Percentiles rank a stretch among this genome's conserved stretches.
These are phyloP conservation scores for Elsinoe necatrix DNA, from an alignment of 2,329 filamentous ascomycete genomes.

Conservation along the genomic window DNA sequence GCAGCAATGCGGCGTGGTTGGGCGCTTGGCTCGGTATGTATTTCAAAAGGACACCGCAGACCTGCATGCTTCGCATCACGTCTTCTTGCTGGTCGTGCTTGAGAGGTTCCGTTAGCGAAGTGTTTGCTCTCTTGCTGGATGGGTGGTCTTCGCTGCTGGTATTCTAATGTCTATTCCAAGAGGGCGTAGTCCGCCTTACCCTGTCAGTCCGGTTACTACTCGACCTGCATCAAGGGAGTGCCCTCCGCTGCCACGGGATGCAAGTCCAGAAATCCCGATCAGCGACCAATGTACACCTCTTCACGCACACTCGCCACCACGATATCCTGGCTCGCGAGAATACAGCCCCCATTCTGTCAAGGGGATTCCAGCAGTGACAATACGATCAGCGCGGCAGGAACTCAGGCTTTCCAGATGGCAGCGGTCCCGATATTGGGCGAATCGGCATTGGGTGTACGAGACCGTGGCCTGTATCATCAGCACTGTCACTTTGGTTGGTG, in stretches of 20 bases:
- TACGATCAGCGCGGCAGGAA: not conserved
- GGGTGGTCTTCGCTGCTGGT: not conserved
- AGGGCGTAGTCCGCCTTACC: not conserved
- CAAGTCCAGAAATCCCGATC: not conserved
- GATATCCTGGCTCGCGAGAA: not conserved
- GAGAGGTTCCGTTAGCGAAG: not conserved
- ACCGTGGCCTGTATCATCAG: not conserved
- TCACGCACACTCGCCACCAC: not conserved
- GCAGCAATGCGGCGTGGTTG: not conserved
- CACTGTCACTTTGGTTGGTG: not conserved
- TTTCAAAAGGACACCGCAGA: not conserved
- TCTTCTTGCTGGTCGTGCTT: not conserved
- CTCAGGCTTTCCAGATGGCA: not conserved
- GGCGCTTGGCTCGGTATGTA: not conserved
- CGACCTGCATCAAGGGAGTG: not conserved
- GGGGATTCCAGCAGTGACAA: not conserved
- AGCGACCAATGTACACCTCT: not conserved
- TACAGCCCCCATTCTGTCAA: not conserved
- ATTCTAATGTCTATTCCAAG: not conserved
- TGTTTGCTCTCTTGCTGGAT: not conserved
- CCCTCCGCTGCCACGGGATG: not conserved
- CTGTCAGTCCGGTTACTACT: not conserved
- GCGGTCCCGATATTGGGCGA: not conserved
- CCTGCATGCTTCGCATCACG: not conserved
- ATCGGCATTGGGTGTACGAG: slow-evolving; percentile 8